phyloP scores from a whole-genome alignment of 371 early-diverging fungal genomes.

The Entomophthora muscae region DNA sequence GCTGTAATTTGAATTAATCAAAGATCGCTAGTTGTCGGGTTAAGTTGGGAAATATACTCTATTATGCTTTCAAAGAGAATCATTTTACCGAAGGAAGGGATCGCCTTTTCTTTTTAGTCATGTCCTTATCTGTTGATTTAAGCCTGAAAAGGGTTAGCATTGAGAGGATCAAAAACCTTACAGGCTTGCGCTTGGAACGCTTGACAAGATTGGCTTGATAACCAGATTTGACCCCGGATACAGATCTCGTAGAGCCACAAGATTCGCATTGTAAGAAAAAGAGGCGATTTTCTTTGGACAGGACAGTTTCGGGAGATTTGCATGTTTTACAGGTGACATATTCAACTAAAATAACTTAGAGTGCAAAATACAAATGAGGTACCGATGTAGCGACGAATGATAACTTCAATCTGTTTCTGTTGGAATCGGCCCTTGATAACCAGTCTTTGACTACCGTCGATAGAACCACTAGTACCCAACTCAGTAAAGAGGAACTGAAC shows the following conservation, averaged over 20 bases:
- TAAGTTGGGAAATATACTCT: background rate
- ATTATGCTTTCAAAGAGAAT: background rate
- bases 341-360: conserved; percentile 39
- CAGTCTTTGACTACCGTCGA: conserved; percentile 86
- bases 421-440: conserved; percentile 98
- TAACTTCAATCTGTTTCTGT: conserved; percentile 97
- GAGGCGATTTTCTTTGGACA: conserved; percentile 95
- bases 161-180: background rate
- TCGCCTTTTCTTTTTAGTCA: no score
- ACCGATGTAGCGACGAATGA: conserved; percentile 94
- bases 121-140: background rate
- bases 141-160: background rate
- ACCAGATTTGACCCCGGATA: conserved; percentile 96
- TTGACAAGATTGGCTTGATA: conserved; percentile 79
- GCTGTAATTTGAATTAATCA: no score
- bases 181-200: conserved; percentile 21
- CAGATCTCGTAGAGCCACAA: conserved; percentile 93
- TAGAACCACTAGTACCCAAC: conserved; percentile 95
- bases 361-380: conserved; percentile 9
- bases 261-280: conserved; percentile 97
- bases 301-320: conserved; percentile 88
- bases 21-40: no score
- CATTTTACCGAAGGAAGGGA: background rate
- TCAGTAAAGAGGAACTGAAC: conserved; percentile 96
- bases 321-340: conserved; percentile 99